Evolutionary conservation across 2,329 filamentous ascomycete genomes (phyloP).

Genomic region (Fusarium sp.): DNA sequence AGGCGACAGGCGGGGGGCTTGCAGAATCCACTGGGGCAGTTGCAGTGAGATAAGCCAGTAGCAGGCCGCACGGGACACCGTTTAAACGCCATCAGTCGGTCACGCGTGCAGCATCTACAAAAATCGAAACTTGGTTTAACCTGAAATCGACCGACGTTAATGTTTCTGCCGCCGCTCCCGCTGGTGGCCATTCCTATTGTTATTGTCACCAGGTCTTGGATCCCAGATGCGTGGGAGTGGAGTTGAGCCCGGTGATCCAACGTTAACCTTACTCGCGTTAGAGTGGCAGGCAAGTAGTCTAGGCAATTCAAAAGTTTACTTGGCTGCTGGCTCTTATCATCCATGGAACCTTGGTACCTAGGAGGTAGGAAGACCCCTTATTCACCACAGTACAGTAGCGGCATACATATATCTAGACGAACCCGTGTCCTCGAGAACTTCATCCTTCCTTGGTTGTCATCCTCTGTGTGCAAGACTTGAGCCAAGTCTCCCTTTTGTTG

Average conservation of each 20-base stretch:
- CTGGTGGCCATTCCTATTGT: slow-evolving; percentile 1
- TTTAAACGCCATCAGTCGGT: slow-evolving; percentile 19
- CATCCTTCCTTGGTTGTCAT: not conserved
- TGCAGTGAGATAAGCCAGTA: slow-evolving; percentile 19
- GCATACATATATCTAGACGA: slow-evolving; percentile 1
- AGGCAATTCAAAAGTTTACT: slow-evolving; percentile 1
- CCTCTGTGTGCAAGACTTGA: not conserved
- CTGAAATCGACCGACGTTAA: slow-evolving; percentile 4
- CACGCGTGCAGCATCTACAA: slow-evolving; percentile 28
- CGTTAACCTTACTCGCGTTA: slow-evolving; percentile 26
- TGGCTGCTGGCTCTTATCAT: not conserved
- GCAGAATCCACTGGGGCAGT: slow-evolving; percentile 15
- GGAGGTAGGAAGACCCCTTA: not conserved
- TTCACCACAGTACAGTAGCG: not conserved
- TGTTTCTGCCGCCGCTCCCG: slow-evolving; percentile 23
- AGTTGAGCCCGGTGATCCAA: slow-evolving; percentile 20
- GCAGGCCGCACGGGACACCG: slow-evolving; percentile 17
- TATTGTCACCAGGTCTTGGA: slow-evolving; percentile 21
- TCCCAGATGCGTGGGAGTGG: slow-evolving; percentile 7
- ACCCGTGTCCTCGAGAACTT: not conserved
- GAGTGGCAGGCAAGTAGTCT: not conserved
- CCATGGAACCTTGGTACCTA: not conserved
- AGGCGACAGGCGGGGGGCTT: slow-evolving; percentile 5
- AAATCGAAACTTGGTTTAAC: slow-evolving; percentile 19
- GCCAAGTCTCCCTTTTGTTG: not conserved